These are phyloP conservation scores for Cryptococcus amylolentus DNA, from an alignment of 1,284 basidiomycete species.

Conservation along the genomic window DNA sequence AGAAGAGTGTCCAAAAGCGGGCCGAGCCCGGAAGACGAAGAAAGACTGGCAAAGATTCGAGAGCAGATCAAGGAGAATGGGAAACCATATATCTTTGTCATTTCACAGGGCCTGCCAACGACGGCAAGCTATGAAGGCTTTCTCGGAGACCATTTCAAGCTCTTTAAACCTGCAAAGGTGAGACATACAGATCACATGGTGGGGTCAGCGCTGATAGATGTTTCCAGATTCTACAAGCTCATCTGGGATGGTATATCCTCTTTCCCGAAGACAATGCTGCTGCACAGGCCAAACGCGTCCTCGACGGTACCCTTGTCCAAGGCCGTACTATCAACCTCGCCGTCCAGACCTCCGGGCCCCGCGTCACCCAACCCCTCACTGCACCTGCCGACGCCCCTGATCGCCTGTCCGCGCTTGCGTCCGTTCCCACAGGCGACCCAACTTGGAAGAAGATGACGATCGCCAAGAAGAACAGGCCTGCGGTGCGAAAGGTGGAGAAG, in stretches of 20 bases:
- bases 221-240: slow-evolving; percentile 27
- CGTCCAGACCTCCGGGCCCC: slow-evolving; percentile 19
- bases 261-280: slow-evolving; percentile 35
- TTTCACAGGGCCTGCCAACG: slow-evolving; percentile 29
- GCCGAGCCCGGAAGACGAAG: slow-evolving; percentile 29
- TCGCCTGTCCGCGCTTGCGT: too few species aligned
- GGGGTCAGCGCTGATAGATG: not conserved
- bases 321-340: slow-evolving; percentile 29
- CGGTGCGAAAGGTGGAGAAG: slow-evolving; percentile 5
- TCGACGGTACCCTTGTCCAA: slow-evolving; percentile 36
- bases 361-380: not conserved
- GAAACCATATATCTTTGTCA: slow-evolving; percentile 38
- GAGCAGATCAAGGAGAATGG: slow-evolving; percentile 34
- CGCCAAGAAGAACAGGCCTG: slow-evolving; percentile 30
- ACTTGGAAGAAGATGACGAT: slow-evolving; percentile 39
- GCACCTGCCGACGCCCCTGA: not conserved
- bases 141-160: slow-evolving; percentile 42
- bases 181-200: slow-evolving; percentile 2
- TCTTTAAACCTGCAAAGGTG: slow-evolving; percentile 40
- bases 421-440: slow-evolving; percentile 15
- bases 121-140: slow-evolving; percentile 22
- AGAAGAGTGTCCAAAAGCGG: slow-evolving; percentile 5
- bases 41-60: slow-evolving; percentile 27
- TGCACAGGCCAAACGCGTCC: slow-evolving; percentile 25
- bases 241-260: slow-evolving; percentile 45